phyloP scores from a whole-genome alignment of 306 rosid species.

The Inga oerstediana region DNA sequence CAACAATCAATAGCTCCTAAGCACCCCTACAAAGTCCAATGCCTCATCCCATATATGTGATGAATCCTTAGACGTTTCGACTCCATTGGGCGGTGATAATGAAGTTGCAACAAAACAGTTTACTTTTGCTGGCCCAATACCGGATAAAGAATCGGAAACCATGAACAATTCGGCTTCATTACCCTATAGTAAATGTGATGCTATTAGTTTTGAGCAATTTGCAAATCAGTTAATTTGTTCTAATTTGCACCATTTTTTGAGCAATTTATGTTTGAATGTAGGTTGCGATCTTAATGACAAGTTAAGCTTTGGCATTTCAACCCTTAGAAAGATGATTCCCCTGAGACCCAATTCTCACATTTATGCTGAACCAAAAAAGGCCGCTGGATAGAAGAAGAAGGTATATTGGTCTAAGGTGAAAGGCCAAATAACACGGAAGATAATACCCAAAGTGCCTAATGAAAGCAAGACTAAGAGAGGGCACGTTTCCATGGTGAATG shows the following conservation, averaged over 20 bases:
- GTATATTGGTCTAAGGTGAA: constrained; percentile 42
- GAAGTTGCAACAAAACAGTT: background rate
- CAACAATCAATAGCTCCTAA: background rate
- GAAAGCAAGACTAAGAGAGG: background rate
- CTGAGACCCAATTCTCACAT: background rate
- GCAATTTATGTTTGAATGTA: background rate
- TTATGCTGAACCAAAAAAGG: constrained; percentile 1
- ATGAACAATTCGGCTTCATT: background rate
- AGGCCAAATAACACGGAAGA: constrained; percentile 21
- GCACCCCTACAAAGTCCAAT: background rate
- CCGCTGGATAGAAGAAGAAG: constrained; percentile 21
- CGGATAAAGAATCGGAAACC: background rate
- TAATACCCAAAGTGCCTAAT: background rate
- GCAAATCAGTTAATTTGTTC: background rate
- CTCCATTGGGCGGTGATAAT: background rate
- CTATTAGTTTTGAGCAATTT: background rate
- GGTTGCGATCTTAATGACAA: background rate
- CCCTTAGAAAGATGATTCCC: background rate
- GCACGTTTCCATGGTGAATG: background rate
- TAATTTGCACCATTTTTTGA: background rate
- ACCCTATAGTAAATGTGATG: background rate
- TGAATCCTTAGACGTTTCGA: background rate
- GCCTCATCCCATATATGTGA: background rate
- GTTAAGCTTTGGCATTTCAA: background rate
- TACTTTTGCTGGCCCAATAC: background rate